Evolutionary conservation across 192 early-diverging fungal genomes (phyloP), one percentile per base, ranked within the genome.

Genomic region (Endogone sp.): DNA sequence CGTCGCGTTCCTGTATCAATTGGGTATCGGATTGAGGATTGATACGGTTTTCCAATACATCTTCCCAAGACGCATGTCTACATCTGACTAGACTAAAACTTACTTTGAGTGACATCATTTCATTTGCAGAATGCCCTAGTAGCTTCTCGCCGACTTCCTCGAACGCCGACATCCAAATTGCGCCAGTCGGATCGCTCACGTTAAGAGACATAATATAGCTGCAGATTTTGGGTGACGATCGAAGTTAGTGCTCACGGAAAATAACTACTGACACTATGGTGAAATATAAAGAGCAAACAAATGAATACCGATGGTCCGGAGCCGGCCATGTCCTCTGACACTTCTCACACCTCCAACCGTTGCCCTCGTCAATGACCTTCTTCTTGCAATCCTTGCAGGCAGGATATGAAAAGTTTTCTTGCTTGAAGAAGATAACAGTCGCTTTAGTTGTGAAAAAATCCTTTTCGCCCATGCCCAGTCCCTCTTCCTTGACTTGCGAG

Each of bases 361-460:
- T 79, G 9, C 68, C 74, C 54, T 89, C 86, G 54, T 93, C 86
- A 3, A 71, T 82, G 26, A 96, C 87, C 85, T 98, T 99, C 76
- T 98, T 98, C 77, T 86, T 92, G 80, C 97, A 99, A 2, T 75
- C 79, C 9, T 90, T 91, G 75, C 98, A 99, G 8, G 91, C 92
- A 20, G 98, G 91, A 67, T 99, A 99, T 31, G 77, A 82, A 61
- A 89, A 75, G 71, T 83, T 88, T 22, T 90, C 87, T 32, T 76
- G 74, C 63, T 86, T 89, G 75, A 98, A 88, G 74, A 84, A 95
- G 21, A 81, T 82, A 64, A 98, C 82, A 1, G 89, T 90, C 3
- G 75, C 94, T 63, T 85, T 87, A 30, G 86, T 67, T 27, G 74
- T 82, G 71, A 97, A 94, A 77, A 81, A 96, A 60, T 95, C 88